These are phyloP conservation scores for Chaetomiaceae sp. DNA, from an alignment of 2,329 filamentous ascomycete species.

Conservation along the genomic window DNA sequence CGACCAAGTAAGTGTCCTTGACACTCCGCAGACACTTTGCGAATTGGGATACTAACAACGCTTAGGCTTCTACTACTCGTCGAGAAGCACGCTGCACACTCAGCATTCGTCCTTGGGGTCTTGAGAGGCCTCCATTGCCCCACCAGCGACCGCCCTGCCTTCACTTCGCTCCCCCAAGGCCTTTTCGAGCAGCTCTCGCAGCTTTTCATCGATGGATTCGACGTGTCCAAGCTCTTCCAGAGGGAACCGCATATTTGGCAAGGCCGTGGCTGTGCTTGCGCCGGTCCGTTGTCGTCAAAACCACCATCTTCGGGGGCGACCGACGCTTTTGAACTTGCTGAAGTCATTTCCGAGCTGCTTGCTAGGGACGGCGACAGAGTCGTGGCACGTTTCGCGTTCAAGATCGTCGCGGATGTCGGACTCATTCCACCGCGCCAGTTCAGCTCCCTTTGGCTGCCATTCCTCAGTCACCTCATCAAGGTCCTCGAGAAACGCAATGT, in stretches of 20 bases:
- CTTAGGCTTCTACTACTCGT: slow-evolving; percentile 6
- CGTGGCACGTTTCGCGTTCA: slow-evolving; percentile 7
- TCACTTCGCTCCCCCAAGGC: not conserved
- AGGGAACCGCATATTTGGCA: not conserved
- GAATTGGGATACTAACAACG: not conserved
- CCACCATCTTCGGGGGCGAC: not conserved
- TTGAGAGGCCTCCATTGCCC: slow-evolving; percentile 1
- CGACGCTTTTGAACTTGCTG: slow-evolving; percentile 1
- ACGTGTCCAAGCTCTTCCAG: slow-evolving; percentile 7
- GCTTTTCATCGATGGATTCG: slow-evolving; percentile 1
- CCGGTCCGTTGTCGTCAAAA: not conserved
- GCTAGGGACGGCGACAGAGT: not conserved
- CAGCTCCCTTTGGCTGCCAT: slow-evolving; percentile 16
- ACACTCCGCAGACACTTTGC: not conserved
- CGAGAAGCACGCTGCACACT: slow-evolving; percentile 8
- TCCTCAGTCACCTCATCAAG: slow-evolving; percentile 8
- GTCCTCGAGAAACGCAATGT: slow-evolving; percentile 4
- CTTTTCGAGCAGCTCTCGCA: slow-evolving; percentile 4
- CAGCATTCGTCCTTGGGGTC: slow-evolving; percentile 11
- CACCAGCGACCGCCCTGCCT: not conserved
- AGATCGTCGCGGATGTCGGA: slow-evolving; percentile 7
- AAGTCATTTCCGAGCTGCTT: slow-evolving; percentile 5
- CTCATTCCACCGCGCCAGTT: slow-evolving; percentile 12
- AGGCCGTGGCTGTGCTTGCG: not conserved
- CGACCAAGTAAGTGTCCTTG: not conserved